These are phyloP conservation scores for Monosporascus sp. DNA, from an alignment of 2,329 filamentous ascomycete species.

Conservation along the genomic window DNA sequence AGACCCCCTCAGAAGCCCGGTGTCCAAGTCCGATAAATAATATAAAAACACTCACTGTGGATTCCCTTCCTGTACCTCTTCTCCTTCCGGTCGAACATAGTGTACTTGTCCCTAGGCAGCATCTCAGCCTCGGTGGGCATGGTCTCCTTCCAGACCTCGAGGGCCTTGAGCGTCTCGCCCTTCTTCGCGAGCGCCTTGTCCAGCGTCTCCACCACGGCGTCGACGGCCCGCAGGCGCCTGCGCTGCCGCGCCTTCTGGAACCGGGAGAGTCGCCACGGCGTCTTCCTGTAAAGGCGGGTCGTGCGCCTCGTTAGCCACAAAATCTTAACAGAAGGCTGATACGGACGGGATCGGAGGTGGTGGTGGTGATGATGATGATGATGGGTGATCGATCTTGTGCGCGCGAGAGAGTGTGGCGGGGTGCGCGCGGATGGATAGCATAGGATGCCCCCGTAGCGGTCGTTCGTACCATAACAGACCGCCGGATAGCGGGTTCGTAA, in stretches of 20 bases:
- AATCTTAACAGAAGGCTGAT: not conserved
- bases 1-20: not conserved
- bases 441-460: not conserved
- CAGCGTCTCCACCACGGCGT: conserved; percentile 78
- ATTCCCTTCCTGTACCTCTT: conserved; percentile 96
- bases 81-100: conserved; percentile 92
- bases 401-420: not conserved
- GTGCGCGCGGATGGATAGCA: not conserved
- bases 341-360: not conserved
- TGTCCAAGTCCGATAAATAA: not conserved
- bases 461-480: conserved; percentile 72
- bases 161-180: conserved; percentile 65
- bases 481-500: conserved; percentile 68
- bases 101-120: conserved; percentile 95
- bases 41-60: conserved; percentile 66
- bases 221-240: conserved; percentile 75
- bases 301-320: no score
- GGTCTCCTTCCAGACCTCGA: conserved; percentile 88
- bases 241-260: conserved; percentile 88
- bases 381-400: not conserved
- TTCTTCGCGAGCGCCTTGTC: conserved; percentile 71
- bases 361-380: not conserved
- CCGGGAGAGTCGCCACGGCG: conserved; percentile 88
- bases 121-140: conserved; percentile 97
- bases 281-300: conserved; percentile 60